Evolutionary conservation across 1,284 basidiomycete species (phyloP).

Genomic region (Ustilago lituana): DNA sequence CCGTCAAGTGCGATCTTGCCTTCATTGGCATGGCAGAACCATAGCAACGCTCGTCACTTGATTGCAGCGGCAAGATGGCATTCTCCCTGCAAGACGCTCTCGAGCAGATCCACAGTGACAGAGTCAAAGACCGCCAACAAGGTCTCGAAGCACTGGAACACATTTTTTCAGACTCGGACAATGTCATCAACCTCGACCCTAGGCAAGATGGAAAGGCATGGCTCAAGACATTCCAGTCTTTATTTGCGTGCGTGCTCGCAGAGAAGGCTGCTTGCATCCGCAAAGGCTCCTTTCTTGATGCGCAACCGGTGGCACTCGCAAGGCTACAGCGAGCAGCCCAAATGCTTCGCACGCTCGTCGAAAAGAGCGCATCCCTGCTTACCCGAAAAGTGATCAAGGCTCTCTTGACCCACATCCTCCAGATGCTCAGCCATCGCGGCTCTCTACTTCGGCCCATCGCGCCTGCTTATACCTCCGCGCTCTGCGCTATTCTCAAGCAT

Average conservation of each 20-base stretch:
- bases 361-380: conserved; percentile 72
- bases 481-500: conserved; percentile 75
- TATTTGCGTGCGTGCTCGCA: conserved; percentile 75
- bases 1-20: background rate
- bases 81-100: conserved; percentile 48
- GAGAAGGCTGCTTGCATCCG: conserved; percentile 74
- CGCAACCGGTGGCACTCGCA: conserved; percentile 70
- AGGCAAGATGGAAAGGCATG: conserved; percentile 72
- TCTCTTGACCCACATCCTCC: conserved; percentile 76
- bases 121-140: conserved; percentile 78
- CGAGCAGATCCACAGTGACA: conserved; percentile 69
- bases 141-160: conserved; percentile 74
- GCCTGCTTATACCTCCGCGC: conserved; percentile 81
- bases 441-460: conserved; percentile 75
- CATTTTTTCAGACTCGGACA: conserved; percentile 73
- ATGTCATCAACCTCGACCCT: conserved; percentile 72
- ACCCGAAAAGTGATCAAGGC: conserved; percentile 72
- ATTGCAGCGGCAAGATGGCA: conserved; percentile 42
- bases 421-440: conserved; percentile 73
- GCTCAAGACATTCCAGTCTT: conserved; percentile 77
- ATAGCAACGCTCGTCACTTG: too few relatives aligned
- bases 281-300: conserved; percentile 69
- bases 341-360: conserved; percentile 78
- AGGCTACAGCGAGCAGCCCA: conserved; percentile 75
- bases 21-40: conserved; percentile 4